Evolutionary conservation across 768 basidiomycete genomes (phyloP).

Genomic region (Neoboletus brunneissimus): DNA sequence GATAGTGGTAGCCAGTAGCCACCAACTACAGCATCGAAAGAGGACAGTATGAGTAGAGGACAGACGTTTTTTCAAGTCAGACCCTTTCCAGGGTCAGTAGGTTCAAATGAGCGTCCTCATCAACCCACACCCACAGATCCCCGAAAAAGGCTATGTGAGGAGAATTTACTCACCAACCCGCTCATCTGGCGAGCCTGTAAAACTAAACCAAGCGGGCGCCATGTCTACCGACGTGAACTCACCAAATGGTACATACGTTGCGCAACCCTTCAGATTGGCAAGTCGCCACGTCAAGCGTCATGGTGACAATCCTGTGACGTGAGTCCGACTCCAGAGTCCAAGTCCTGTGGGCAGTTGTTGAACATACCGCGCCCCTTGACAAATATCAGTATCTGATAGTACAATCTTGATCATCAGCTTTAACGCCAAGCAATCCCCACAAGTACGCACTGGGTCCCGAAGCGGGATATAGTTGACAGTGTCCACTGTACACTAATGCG

Average conservation of each 20-base stretch:
- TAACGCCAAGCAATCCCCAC: not conserved
- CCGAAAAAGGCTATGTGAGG: conserved; percentile 3
- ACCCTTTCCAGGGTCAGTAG: conserved; percentile 6
- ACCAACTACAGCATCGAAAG: conserved; percentile 1
- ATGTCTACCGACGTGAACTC: not conserved
- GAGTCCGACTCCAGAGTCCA: not conserved
- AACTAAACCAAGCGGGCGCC: not conserved
- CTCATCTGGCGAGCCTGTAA: not conserved
- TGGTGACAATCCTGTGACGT: not conserved
- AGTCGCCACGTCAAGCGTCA: not conserved
- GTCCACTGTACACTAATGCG: not conserved
- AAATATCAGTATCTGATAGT: not conserved
- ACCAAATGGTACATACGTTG: not conserved
- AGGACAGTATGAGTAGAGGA: not conserved
- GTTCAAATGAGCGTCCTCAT: not conserved
- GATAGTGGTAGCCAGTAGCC: not conserved
- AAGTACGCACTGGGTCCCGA: not conserved
- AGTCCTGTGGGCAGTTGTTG: not conserved
- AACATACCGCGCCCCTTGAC: not conserved
- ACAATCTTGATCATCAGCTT: not conserved
- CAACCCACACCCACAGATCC: not conserved
- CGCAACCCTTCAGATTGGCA: not conserved
- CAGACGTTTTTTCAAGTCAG: not conserved
- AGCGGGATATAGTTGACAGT: not conserved
- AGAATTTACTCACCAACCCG: not conserved